Evolutionary conservation across 331 rosid species (phyloP), one percentile per base, ranked within the genome.

Genomic region (Malus hybrid): DNA sequence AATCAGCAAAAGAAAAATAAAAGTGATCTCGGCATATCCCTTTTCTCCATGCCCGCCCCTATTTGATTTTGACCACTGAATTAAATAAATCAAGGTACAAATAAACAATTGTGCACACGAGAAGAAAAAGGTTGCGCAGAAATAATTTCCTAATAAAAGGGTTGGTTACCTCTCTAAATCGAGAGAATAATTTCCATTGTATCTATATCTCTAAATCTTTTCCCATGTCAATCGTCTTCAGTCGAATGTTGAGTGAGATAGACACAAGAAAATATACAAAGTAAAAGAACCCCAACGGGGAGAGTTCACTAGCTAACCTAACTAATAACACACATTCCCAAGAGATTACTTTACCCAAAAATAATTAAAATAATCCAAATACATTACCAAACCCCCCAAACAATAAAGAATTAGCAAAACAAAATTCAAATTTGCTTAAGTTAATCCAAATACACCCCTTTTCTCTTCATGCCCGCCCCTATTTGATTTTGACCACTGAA

Each of bases 241-340:
- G 4, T 52, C 0, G 0, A 2, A 6, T 52, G 8, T 0, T 6
- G 9, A 44, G 2, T 0, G 5, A 50, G 9, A 50, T 16, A 50
- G 0, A 50, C 0, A 0, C 4, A 1, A 52, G 0, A 44, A 42
- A 42, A 42, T 42, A 9, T 39, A 39, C 46, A 39, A 36, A 1
- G 2, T n/a, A 20, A 22, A 53, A 20, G 0, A 57, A 20, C 6
- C 29, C 13, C 7, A 10, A 52, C 20, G 18, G 18, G 3, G 9
- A 10, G 30, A 20, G 28, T 57, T 8, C 10, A 22, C 63, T 64
- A 9, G 8, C 1, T 39, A 26, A 33, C 22, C 66, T 56, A 9
- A 71, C 39, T 34, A 53, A 36, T 56, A 22, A 75, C 28, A 76
- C 13, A 10, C 46, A 67, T 36, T 67, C 44, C 30, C 44, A 67